Evolutionary conservation across 441 rosid genomes (phyloP).

Genomic region (Capsella rubella): DNA sequence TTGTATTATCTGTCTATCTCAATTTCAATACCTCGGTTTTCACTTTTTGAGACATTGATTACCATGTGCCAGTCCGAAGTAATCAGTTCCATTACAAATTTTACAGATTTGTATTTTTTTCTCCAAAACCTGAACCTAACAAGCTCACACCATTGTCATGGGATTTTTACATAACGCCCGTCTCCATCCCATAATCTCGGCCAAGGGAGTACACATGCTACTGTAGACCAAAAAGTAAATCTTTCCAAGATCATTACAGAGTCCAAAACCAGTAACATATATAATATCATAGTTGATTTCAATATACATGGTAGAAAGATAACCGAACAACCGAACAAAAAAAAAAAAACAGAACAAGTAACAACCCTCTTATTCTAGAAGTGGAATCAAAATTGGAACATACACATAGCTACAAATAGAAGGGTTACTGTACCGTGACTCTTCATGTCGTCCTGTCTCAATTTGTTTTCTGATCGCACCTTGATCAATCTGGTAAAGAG

Average conservation of each 20-base stretch:
- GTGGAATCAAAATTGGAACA: background rate
- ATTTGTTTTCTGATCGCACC: background rate
- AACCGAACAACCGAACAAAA: too few species aligned
- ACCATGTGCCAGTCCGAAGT: background rate
- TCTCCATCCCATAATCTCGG: too few species aligned
- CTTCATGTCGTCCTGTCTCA: background rate
- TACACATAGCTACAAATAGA: background rate
- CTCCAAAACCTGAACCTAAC: too few species aligned
- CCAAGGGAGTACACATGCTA: too few species aligned
- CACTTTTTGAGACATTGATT: background rate
- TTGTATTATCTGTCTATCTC: conserved; percentile 15
- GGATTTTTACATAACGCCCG: too few species aligned
- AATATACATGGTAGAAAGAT: too few species aligned
- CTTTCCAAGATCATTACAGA: too few species aligned
- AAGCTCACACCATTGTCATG: too few species aligned
- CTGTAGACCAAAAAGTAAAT: too few species aligned
- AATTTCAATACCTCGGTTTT: background rate
- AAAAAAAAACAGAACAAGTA: background rate
- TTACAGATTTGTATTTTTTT: too few species aligned
- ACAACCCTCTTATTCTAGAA: background rate
- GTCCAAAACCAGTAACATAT: background rate
- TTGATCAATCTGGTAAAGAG: conserved; percentile 7
- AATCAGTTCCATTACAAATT: background rate
- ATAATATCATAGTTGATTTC: background rate
- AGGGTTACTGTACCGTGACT: background rate